A percentile compares a stretch with the other conserved stretches of the same genome.
These are phyloP conservation scores for Lunularia cruciata DNA, from an alignment of 225 moss, liverwort and hornwort species.

Conservation along the genomic window DNA sequence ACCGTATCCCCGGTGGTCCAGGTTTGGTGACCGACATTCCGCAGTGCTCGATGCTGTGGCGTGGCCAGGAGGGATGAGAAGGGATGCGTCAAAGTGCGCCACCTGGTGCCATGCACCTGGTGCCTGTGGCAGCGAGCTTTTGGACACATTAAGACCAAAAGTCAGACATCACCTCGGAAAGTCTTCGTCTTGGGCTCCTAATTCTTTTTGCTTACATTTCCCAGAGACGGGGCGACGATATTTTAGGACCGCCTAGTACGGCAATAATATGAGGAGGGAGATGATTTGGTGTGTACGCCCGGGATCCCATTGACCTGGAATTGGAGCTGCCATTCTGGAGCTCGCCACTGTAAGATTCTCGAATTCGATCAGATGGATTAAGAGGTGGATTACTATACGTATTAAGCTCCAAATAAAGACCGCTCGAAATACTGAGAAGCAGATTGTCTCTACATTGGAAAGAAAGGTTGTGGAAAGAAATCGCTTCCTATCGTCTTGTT, in stretches of 20 bases:
- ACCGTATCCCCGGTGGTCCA: neutral
- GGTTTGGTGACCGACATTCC: conserved; percentile 16
- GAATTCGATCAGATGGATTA: no score
- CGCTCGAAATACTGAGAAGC: no score
- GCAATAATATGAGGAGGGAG: no score
- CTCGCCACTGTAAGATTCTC: no score
- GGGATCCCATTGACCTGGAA: no score
- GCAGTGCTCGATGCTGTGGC: conserved; percentile 2
- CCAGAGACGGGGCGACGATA: neutral
- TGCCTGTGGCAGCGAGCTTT: neutral
- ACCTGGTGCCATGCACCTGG: neutral
- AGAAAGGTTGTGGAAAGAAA: no score
- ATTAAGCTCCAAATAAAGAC: no score
- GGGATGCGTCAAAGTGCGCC: conserved; percentile 10
- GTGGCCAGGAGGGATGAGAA: neutral
- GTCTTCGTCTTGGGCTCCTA: neutral
- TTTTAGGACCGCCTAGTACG: neutral
- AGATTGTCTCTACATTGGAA: no score
- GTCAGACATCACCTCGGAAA: conserved; percentile 3
- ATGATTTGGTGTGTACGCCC: neutral
- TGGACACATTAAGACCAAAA: neutral
- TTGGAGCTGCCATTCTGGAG: no score
- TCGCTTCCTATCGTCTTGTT: no score
- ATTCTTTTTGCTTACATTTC: no score
- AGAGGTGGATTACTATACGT: no score